These are phyloP conservation scores for Fusarium anguioides DNA, from an alignment of 2,329 filamentous ascomycete genomes.

Conservation along the genomic window DNA sequence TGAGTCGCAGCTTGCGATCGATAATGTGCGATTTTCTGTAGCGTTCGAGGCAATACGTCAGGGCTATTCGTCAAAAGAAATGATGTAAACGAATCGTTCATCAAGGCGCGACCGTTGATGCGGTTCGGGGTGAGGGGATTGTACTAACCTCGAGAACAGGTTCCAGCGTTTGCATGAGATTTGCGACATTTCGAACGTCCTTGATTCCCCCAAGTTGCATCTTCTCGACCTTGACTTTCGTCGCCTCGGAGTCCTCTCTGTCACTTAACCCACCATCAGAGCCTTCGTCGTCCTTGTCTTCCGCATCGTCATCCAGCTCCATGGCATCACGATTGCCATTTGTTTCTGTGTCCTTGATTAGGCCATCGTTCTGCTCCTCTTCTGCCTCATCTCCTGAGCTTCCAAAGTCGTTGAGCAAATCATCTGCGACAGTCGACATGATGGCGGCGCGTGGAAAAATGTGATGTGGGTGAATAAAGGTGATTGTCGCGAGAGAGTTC, in stretches of 20 bases:
- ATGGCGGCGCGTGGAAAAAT: constrained; percentile 36
- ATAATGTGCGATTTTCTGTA: constrained; percentile 83
- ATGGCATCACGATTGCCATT: constrained; percentile 65
- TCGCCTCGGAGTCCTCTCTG: constrained; percentile 72
- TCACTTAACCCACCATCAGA: constrained; percentile 58
- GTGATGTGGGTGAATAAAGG: constrained; percentile 10
- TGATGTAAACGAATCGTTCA: constrained; percentile 70
- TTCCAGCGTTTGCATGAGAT: constrained; percentile 82
- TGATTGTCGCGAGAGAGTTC: constrained; percentile 28
- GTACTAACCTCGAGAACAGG: constrained; percentile 83
- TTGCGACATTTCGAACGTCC: constrained; percentile 83
- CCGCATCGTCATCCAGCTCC: constrained; percentile 51
- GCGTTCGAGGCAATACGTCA: constrained; percentile 68
- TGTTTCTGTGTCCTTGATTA: constrained; percentile 55
- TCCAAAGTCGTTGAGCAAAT: constrained; percentile 80
- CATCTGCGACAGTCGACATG: constrained; percentile 93
- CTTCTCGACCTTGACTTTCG: constrained; percentile 83
- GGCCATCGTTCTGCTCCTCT: constrained; percentile 65
- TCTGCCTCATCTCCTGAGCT: constrained; percentile 79
- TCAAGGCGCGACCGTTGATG: constrained; percentile 29
- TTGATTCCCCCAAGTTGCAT: constrained; percentile 79
- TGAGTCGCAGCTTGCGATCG: constrained; percentile 75
- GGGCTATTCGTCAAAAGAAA: constrained; percentile 68
- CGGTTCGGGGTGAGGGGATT: constrained; percentile 41
- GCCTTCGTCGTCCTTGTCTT: constrained; percentile 65